These are phyloP conservation scores for Sclerotinia nivalis DNA, from an alignment of 2,329 filamentous ascomycete species.

Conservation along the genomic window DNA sequence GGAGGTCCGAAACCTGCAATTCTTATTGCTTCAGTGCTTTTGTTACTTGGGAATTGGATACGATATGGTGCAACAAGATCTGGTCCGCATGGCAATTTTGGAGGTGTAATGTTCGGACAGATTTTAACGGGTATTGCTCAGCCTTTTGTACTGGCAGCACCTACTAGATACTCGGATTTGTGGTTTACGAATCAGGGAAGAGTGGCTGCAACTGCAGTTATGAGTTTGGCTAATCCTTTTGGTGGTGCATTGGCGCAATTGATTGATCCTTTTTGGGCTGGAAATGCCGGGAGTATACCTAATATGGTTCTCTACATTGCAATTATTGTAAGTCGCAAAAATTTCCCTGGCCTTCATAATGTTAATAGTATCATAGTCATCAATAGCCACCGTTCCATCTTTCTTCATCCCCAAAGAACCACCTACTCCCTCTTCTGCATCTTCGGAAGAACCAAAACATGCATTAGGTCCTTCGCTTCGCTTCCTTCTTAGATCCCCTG, in stretches of 20 bases:
- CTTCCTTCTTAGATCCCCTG: conserved; percentile 58
- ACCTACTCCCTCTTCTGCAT: conserved; percentile 73
- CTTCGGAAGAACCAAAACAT: conserved; percentile 57
- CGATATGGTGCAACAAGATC: conserved; percentile 70
- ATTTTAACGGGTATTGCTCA: conserved; percentile 87
- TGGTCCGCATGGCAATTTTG: conserved; percentile 61
- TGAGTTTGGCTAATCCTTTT: conserved; percentile 84
- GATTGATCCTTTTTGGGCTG: conserved; percentile 74
- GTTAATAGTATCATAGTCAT: conserved; percentile 48
- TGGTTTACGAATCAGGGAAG: conserved; percentile 89
- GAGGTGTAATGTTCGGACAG: conserved; percentile 85
- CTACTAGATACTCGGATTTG: conserved; percentile 86
- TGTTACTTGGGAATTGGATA: conserved; percentile 87
- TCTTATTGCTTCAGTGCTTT: conserved; percentile 67
- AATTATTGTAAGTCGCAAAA: conserved; percentile 64
- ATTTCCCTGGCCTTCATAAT: background rate
- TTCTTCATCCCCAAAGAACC: conserved; percentile 78
- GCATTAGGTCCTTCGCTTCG: conserved; percentile 52
- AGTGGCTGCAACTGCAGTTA: conserved; percentile 82
- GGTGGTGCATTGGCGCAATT: conserved; percentile 88
- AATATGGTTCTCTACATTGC: conserved; percentile 82
- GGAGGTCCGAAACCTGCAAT: conserved; percentile 77
- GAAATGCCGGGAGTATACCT: conserved; percentile 64
- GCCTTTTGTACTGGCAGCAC: conserved; percentile 86
- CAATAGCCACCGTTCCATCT: conserved; percentile 68